Evolutionary conservation across 139 green algal species (phyloP).

Genomic region (Chlamydomonas sphaeroides): DNA sequence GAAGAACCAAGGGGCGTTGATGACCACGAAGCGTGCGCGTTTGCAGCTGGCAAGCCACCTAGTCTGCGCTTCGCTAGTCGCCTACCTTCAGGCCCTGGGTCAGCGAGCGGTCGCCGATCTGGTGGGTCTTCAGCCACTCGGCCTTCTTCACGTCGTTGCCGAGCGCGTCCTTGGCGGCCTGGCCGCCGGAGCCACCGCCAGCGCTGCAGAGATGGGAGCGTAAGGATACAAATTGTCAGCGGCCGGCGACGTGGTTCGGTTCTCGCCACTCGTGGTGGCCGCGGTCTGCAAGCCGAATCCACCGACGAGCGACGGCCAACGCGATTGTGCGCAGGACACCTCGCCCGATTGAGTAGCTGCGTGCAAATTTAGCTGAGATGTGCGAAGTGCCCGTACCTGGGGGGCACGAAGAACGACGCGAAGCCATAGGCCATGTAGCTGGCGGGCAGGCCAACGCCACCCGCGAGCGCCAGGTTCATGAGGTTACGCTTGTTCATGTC

Average conservation of each 20-base stretch:
- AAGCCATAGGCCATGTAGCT: slow-evolving; percentile 72
- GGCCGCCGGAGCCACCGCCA: slow-evolving; percentile 79
- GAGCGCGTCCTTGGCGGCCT: slow-evolving; percentile 94
- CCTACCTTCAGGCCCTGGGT: slow-evolving; percentile 95
- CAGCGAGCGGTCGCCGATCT: slow-evolving; percentile 83
- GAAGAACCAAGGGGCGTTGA: too few species aligned
- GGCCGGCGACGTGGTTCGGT: too few species aligned
- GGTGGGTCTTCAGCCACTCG: slow-evolving; percentile 91
- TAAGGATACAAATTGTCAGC: neutral
- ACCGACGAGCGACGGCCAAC: neutral
- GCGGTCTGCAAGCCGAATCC: neutral
- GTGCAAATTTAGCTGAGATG: too few species aligned
- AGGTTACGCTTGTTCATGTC: slow-evolving; percentile 83
- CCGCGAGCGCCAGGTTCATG: slow-evolving; percentile 88
- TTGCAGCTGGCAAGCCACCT: too few species aligned
- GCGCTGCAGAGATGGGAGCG: slow-evolving; percentile 59
- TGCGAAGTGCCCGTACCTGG: slow-evolving; percentile 51
- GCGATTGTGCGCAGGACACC: too few species aligned
- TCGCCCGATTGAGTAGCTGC: too few species aligned
- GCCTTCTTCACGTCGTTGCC: slow-evolving; percentile 91
- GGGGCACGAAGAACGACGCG: slow-evolving; percentile 85
- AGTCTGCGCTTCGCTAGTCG: too few species aligned
- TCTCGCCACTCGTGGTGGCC: neutral
- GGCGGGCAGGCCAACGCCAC: slow-evolving; percentile 66
- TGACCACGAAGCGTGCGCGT: too few species aligned